These are phyloP conservation scores for Podaxis carcinomalis DNA, from an alignment of 768 basidiomycete species.

Conservation along the genomic window DNA sequence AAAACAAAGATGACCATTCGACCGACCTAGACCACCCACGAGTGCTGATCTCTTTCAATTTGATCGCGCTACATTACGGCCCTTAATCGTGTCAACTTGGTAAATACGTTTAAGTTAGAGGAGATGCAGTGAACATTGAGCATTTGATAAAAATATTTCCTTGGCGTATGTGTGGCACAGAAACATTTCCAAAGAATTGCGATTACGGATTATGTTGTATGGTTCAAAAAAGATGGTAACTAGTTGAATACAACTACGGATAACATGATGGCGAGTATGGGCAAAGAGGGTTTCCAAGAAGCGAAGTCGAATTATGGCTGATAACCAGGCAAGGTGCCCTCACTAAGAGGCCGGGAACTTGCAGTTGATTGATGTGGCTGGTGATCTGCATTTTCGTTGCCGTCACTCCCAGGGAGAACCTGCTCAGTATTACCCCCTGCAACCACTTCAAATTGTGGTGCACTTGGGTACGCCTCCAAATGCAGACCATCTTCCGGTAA, in stretches of 20 bases:
- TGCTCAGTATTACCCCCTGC: conserved; percentile 13
- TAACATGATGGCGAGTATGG: not conserved
- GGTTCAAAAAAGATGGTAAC: not conserved
- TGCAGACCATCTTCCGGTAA: conserved; percentile 23
- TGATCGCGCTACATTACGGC: not conserved
- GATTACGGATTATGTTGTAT: not conserved
- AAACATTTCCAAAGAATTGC: not conserved
- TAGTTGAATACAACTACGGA: not conserved
- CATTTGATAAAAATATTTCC: not conserved
- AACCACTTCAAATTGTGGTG: conserved; percentile 9
- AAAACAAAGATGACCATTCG: not conserved
- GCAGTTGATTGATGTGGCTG: not conserved
- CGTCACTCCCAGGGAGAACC: conserved; percentile 1
- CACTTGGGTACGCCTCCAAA: conserved; percentile 8
- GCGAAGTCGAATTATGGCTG: conserved; percentile 17
- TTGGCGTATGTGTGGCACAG: not conserved
- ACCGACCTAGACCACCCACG: not conserved
- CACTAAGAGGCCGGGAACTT: not conserved
- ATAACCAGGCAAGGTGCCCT: conserved; percentile 19
- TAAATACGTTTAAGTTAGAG: not conserved
- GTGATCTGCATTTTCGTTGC: not conserved
- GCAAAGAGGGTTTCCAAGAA: not conserved
- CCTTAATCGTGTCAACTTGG: too few relatives aligned
- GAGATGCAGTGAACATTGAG: not conserved
- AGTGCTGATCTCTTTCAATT: not conserved